Conservation (phyloP, 2,329 filamentous ascomycete genomes). For the Hymenoscyphus repandus region DNA sequence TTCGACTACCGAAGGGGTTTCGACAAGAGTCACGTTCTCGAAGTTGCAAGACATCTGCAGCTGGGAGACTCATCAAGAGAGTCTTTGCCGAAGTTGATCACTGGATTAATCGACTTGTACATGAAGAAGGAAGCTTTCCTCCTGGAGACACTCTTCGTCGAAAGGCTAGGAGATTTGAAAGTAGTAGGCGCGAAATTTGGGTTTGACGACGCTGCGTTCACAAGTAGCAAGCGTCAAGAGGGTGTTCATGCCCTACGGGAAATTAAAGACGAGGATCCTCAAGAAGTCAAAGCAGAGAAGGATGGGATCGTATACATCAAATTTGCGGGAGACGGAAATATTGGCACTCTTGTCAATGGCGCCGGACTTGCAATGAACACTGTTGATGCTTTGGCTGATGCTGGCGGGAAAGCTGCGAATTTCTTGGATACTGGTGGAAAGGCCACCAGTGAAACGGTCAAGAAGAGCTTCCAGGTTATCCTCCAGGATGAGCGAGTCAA, state of each 20-base stretch:
- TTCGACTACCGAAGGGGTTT: slow-evolving; percentile 53
- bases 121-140: slow-evolving; percentile 60
- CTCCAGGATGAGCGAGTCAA: slow-evolving; percentile 66
- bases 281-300: slow-evolving; percentile 58
- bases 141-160: slow-evolving; percentile 45
- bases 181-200: slow-evolving; percentile 52
- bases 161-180: slow-evolving; percentile 38
- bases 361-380: slow-evolving; percentile 91
- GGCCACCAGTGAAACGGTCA: slow-evolving; percentile 76
- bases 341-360: slow-evolving; percentile 84
- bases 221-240: slow-evolving; percentile 54
- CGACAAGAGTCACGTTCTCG: slow-evolving; percentile 36
- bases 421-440: slow-evolving; percentile 90
- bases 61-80: slow-evolving; percentile 37
- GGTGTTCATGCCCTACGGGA: slow-evolving; percentile 55
- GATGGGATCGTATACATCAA: slow-evolving; percentile 77
- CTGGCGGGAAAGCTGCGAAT: slow-evolving; percentile 68
- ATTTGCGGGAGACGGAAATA: slow-evolving; percentile 49
- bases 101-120: slow-evolving; percentile 53
- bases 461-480: slow-evolving; percentile 69
- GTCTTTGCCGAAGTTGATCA: slow-evolving; percentile 45
- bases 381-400: slow-evolving; percentile 67
- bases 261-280: slow-evolving; percentile 43
- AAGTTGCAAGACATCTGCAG: slow-evolving; percentile 46
- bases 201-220: slow-evolving; percentile 67